phyloP scores from a whole-genome alignment of 129 eudicot species.

The Tanacetum coccineum region DNA sequence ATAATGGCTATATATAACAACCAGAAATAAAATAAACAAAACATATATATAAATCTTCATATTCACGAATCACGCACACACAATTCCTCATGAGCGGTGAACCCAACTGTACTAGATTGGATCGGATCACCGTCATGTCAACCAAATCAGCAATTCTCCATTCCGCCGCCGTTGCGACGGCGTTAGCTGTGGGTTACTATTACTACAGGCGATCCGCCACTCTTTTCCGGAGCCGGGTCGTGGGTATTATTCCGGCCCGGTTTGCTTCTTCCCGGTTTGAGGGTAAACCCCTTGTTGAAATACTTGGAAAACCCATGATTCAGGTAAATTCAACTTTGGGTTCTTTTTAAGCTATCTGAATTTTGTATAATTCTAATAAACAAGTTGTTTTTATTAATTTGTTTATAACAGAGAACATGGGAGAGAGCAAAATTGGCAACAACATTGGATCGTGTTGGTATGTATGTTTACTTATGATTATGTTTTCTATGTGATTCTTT shows the following conservation, averaged over 20 bases:
- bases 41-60: too few relatives aligned
- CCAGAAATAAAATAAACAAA: too few relatives aligned
- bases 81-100: constrained; percentile 2
- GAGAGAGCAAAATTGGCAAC: constrained; percentile 87
- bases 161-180: constrained; percentile 60
- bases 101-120: constrained; percentile 29
- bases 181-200: constrained; percentile 56
- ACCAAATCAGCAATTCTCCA: constrained; percentile 58
- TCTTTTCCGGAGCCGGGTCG: constrained; percentile 74
- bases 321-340: constrained; percentile 35
- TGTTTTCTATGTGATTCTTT: background rate
- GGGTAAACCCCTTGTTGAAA: constrained; percentile 86
- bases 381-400: background rate
- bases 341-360: too few relatives aligned
- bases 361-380: too few relatives aligned
- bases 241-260: constrained; percentile 93
- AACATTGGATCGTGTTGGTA: constrained; percentile 88
- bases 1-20: too few relatives aligned
- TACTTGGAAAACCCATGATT: constrained; percentile 98
- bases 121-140: constrained; percentile 28
- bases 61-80: background rate
- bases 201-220: constrained; percentile 47
- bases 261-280: constrained; percentile 81
- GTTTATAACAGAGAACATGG: constrained; percentile 80
- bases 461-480: background rate